phyloP scores from a whole-genome alignment of 2,329 filamentous ascomycete genomes.

The Phyllosticta citrichinensis region DNA sequence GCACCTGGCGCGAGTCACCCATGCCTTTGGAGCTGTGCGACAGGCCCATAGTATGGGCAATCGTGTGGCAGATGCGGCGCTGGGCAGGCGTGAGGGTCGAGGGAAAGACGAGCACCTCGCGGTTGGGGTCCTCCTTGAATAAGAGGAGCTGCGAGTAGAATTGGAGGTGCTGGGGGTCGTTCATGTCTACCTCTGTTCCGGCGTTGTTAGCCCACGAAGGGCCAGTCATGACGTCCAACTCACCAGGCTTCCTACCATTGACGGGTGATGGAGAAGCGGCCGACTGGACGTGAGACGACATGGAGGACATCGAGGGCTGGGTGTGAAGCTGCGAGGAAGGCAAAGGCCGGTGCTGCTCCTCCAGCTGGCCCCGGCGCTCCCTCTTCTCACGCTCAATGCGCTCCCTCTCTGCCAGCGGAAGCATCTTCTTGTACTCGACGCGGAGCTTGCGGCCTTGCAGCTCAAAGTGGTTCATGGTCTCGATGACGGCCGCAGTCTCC shows the following conservation, averaged over 20 bases:
- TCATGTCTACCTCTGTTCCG: slow-evolving; percentile 67
- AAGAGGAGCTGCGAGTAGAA: slow-evolving; percentile 86
- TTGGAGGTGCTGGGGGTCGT: slow-evolving; percentile 75
- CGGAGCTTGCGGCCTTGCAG: slow-evolving; percentile 87
- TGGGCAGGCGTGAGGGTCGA: slow-evolving; percentile 70
- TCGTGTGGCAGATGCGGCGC: slow-evolving; percentile 81
- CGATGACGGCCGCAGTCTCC: slow-evolving; percentile 86
- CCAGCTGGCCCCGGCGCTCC: slow-evolving; percentile 86
- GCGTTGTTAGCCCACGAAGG: slow-evolving; percentile 16
- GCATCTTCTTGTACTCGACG: slow-evolving; percentile 99
- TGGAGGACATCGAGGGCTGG: slow-evolving; percentile 77
- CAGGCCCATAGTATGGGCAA: slow-evolving; percentile 90
- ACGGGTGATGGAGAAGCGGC: slow-evolving; percentile 59
- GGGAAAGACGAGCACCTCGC: slow-evolving; percentile 78
- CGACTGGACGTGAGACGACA: slow-evolving; percentile 49
- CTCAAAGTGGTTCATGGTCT: slow-evolving; percentile 90
- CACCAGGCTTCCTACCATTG: slow-evolving; percentile 44
- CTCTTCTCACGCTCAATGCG: slow-evolving; percentile 95
- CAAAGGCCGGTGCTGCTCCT: slow-evolving; percentile 86
- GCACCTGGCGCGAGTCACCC: slow-evolving; percentile 79
- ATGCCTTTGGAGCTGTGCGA: slow-evolving; percentile 84
- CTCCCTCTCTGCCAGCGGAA: slow-evolving; percentile 87
- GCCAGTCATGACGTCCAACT: not conserved
- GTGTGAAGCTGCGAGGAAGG: slow-evolving; percentile 57
- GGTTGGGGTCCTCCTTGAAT: slow-evolving; percentile 70